Base-by-base conservation (phyloP, 768 basidiomycete species). In the Floccularia luteovirens region DNA sequence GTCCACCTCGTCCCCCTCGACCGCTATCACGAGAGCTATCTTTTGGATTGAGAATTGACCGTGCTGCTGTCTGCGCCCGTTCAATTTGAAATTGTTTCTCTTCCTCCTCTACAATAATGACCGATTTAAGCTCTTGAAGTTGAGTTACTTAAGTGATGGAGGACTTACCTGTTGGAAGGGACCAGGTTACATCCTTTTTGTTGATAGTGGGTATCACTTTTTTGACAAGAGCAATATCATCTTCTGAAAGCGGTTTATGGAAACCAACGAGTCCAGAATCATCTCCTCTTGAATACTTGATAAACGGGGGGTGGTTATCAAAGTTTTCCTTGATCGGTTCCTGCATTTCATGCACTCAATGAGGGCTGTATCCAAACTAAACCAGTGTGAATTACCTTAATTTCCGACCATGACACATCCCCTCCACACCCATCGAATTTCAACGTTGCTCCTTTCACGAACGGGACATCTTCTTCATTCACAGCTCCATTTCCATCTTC, bases 71-170 rank as follows among this genome's bases (percentile, higher is more conserved):
- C 45, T 81, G 73, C 2, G 84, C 85, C 8, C 86, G 80, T 53
- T 86, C 79, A 21, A 86, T 64, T 51, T 83, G 81, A 63, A 87
- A 86, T 1, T 63, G 61, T 50, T 77, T 80, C 50, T 88, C 85
- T 35, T 75, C 75, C 19, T 78, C 77, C 69, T 86, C 86, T 85
- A 46, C 44, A 4, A 8, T 4, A 4, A 21, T 36, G 44, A 42
- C 32, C 40, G 31, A 40, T n/a, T 14, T 13, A 31, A 36, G 17
- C 21, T 4, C 16, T 2, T 16, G 33, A 1, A 32, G 20, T 16
- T 7, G 8, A 24, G 35, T n/a, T n/a, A n/a, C n/a, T n/a, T n/a
- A n/a, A n/a, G n/a, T n/a, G 20, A 10, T 24, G 10, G n/a, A 36
- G 24, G 21, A 42, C 45, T 28, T 32, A 81, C 84, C 83, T 23